Conservation (phyloP, 2,329 filamentous ascomycete species). For the Neofusicoccum parvum region DNA sequence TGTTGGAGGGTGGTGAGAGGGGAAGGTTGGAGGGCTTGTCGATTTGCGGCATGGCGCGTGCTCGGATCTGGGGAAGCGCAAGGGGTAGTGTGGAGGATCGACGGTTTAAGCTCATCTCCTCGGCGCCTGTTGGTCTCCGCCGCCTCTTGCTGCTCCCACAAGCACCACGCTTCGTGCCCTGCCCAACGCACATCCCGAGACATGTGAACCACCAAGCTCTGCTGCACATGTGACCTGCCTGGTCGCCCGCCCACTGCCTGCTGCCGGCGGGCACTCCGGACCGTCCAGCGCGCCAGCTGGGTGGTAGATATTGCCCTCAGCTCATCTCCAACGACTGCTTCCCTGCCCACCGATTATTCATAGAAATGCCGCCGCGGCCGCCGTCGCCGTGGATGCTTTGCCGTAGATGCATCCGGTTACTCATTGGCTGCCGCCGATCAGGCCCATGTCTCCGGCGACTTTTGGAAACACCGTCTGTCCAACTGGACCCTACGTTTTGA, state of each 20-base stretch:
- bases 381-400: neutral
- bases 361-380: neutral
- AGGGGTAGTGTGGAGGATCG: conserved; percentile 21
- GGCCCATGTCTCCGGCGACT: neutral
- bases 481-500: neutral
- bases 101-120: conserved; percentile 17
- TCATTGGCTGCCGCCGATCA: neutral
- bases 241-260: neutral
- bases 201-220: neutral
- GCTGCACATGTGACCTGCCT: neutral
- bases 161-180: neutral
- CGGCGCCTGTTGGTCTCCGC: neutral
- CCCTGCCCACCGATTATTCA: neutral
- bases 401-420: neutral
- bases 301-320: neutral
- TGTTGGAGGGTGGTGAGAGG: neutral
- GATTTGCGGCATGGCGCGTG: neutral
- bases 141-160: neutral
- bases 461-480: neutral
- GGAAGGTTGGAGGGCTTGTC: conserved; percentile 8
- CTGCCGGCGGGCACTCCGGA: neutral
- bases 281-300: too few relatives aligned
- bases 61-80: conserved; percentile 13
- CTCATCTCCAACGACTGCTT: neutral
- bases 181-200: neutral